Conservation (phyloP, 805 yeast species). For the Candida ponderosae region DNA sequence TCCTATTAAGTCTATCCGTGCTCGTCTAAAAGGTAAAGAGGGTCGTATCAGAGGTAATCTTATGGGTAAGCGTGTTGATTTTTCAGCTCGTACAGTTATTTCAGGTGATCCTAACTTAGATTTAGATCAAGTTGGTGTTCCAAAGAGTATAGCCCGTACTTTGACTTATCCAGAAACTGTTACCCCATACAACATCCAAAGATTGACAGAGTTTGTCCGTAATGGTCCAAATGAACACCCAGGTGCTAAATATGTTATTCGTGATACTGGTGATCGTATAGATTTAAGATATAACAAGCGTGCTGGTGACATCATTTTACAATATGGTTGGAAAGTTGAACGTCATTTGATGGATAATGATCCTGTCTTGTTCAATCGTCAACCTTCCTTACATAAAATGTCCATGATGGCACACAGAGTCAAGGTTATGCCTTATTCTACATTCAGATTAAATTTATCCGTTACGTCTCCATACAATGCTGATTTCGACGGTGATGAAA, state of each 20-base stretch:
- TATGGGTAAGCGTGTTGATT: constrained; percentile 99
- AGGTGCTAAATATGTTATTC: constrained; percentile 96
- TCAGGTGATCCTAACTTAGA: constrained; percentile 98
- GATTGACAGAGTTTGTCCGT: constrained; percentile 85
- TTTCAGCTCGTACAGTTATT: constrained; percentile 97
- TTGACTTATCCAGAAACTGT: constrained; percentile 95
- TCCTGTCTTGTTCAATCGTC: constrained; percentile 97
- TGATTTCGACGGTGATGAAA: constrained; percentile 99
- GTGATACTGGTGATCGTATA: constrained; percentile 98
- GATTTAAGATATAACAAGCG: constrained; percentile 95
- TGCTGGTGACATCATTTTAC: constrained; percentile 96
- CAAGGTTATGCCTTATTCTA: constrained; percentile 97
- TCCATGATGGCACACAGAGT: constrained; percentile 99
- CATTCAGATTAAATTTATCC: constrained; percentile 91
- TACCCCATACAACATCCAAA: constrained; percentile 94
- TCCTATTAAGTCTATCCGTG: constrained; percentile 96
- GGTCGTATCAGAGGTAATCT: constrained; percentile 97
- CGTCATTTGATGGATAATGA: constrained; percentile 97
- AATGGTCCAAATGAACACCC: constrained; percentile 99
- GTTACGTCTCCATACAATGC: constrained; percentile 99
- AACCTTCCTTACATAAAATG: constrained; percentile 98
- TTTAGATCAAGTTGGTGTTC: constrained; percentile 98
- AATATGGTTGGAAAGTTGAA: constrained; percentile 98
- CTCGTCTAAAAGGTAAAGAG: constrained; percentile 99
- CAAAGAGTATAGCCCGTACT: constrained; percentile 92